Percentiles rank a stretch among this genome's conserved stretches.
These are phyloP conservation scores for Hemerocallis citrina DNA, from an alignment of 106 monocot genomes.

Conservation along the genomic window DNA sequence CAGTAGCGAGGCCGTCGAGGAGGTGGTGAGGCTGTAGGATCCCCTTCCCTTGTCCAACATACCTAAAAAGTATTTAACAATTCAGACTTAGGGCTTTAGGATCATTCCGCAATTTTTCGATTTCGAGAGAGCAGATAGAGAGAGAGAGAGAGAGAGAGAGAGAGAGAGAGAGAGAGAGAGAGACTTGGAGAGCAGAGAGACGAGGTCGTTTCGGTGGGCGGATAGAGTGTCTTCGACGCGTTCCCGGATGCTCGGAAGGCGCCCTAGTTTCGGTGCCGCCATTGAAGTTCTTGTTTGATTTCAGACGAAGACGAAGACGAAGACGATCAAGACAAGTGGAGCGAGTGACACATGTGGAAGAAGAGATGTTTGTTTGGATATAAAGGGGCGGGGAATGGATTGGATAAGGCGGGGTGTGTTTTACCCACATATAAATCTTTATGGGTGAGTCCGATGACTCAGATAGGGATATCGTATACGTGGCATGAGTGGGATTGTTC, in stretches of 20 bases:
- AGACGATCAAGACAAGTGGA: too few relatives aligned
- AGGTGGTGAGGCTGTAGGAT: constrained; percentile 87
- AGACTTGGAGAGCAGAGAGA: constrained; percentile 70
- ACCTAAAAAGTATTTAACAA: too few relatives aligned
- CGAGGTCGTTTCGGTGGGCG: constrained; percentile 88
- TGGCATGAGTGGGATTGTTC: too few relatives aligned
- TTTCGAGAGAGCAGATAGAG: neutral
- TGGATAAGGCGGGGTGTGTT: too few relatives aligned
- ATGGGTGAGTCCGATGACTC: too few relatives aligned
- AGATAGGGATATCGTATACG: too few relatives aligned
- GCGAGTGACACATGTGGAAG: too few relatives aligned
- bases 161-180: neutral
- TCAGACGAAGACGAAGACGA: too few relatives aligned
- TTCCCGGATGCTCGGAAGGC: constrained; percentile 64
- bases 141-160: constrained; percentile 6
- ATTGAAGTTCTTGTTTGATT: constrained; percentile 19
- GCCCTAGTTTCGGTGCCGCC: constrained; percentile 38
- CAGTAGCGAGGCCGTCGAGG: constrained; percentile 59
- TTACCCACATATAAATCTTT: too few relatives aligned
- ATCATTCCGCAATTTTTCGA: neutral
- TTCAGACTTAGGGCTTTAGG: too few relatives aligned
- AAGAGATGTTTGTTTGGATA: too few relatives aligned
- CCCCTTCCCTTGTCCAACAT: constrained; percentile 66
- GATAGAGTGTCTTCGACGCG: constrained; percentile 82
- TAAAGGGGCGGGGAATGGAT: too few relatives aligned